phyloP scores from a whole-genome alignment of 2,329 filamentous ascomycete genomes.

The Fusarium nematophilum region DNA sequence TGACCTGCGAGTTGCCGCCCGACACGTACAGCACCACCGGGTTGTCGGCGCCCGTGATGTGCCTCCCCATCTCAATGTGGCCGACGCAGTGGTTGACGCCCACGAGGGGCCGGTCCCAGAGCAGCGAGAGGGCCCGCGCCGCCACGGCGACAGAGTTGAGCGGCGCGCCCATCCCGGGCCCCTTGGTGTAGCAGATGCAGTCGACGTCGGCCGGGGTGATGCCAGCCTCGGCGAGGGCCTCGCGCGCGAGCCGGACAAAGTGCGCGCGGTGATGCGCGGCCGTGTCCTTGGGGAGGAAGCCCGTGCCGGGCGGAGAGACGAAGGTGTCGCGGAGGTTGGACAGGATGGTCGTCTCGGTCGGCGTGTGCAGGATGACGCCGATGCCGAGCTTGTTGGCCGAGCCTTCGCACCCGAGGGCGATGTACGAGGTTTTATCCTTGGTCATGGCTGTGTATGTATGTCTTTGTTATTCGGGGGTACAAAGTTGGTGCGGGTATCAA shows the following conservation, averaged over 20 bases:
- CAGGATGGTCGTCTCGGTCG: conserved; percentile 72
- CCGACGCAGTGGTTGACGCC: conserved; percentile 98
- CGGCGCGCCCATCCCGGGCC: conserved; percentile 96
- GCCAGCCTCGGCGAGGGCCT: conserved; percentile 78
- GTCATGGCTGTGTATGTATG: neutral
- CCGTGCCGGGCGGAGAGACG: conserved; percentile 88
- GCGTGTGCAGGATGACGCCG: conserved; percentile 86
- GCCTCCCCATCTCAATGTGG: conserved; percentile 97
- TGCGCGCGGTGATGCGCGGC: conserved; percentile 89
- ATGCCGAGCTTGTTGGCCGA: conserved; percentile 98
- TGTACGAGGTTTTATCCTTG: conserved; percentile 55
- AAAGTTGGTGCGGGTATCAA: conserved; percentile 22
- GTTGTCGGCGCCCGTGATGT: conserved; percentile 89
- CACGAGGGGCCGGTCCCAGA: conserved; percentile 91
- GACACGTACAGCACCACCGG: conserved; percentile 96
- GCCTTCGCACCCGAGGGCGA: conserved; percentile 78
- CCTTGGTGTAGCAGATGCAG: conserved; percentile 95
- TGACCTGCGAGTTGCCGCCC: conserved; percentile 97
- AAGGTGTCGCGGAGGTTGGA: conserved; percentile 97
- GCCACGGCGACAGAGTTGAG: conserved; percentile 87
- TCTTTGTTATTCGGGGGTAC: no score
- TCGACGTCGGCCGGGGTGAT: conserved; percentile 75
- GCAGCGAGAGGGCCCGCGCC: conserved; percentile 80
- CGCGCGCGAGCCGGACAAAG: conserved; percentile 84
- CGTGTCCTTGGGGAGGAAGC: conserved; percentile 96